Evolutionary conservation across 1,284 basidiomycete genomes (phyloP), one percentile per base, ranked within the genome.

Genomic region (Singerocomus rubriflavus): DNA sequence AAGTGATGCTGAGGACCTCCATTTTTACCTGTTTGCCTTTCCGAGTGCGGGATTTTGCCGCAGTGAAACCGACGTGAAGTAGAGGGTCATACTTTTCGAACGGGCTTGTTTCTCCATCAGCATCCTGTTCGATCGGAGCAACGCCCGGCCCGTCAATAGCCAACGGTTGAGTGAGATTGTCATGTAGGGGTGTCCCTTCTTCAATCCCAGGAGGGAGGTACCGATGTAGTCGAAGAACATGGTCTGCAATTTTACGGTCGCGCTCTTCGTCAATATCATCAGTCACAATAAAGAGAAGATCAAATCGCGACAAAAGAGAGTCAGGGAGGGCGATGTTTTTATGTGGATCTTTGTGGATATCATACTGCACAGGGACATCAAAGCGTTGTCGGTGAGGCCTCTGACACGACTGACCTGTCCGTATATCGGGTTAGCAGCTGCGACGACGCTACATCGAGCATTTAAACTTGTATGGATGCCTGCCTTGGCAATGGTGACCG

Each of bases 301-400:
- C 97, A 76, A 99, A 99, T 85, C 97, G 96, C 16, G 97, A 99
- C 16, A 99, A 82, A 14, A 99, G 80, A 31, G 97, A 99, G 71
- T 99, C 97, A 4, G 97, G 97, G 2, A 99, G 82, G 4, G 96
- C 97, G 62, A 99, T 99, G 67, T 99, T 99, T 73, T 90, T 89
- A 74, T 98, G 95, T 16, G 97, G 97, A 70, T 99, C 97, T 74
- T 99, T 99, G 77, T 99, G 96, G 21, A 99, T 92, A 71, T 99
- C 97, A 70, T 99, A 99, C 91, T 97, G 64, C n/a, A 56, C n/a
- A 50, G 8, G 29, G 25, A 35, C 51, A 8, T 53, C 53, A 52
- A 40, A 16, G 26, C 10, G n/a, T 14, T 25, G 29, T 37, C 32
- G 5, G n/a, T 14, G 30, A 44, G 6, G n/a, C 13, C 36, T 36